Conservation (phyloP, 139 green algal genomes). For the Chlorella sp. region DNA sequence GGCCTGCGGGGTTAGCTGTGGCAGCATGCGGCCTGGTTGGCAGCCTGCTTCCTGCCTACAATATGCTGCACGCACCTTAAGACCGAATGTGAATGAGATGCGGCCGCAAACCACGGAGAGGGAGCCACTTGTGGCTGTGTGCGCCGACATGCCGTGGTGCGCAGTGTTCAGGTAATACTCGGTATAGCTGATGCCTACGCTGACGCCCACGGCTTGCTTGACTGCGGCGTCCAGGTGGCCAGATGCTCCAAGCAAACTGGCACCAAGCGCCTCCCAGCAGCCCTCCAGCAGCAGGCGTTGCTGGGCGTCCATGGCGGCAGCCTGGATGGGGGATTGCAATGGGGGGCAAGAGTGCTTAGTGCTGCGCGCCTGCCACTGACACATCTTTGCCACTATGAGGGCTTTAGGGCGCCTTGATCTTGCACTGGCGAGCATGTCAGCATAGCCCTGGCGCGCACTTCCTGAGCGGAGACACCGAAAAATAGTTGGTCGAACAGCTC, state of each 20-base stretch:
- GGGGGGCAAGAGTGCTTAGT: not conserved
- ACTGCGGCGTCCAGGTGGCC: not conserved
- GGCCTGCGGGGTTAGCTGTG: not conserved
- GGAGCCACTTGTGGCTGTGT: constrained; percentile 55
- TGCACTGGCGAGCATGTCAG: no score
- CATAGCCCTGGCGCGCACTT: constrained; percentile 47
- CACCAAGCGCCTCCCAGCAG: constrained; percentile 25
- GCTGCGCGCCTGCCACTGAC: not conserved
- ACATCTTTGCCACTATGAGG: no score
- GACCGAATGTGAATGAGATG: constrained; percentile 78
- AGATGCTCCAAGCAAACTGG: not conserved
- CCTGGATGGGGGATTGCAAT: not conserved
- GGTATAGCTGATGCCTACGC: constrained; percentile 26
- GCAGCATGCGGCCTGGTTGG: no score
- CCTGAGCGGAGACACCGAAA: constrained; percentile 67
- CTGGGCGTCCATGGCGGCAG: constrained; percentile 77
- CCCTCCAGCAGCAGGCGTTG: constrained; percentile 76
- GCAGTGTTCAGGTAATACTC: constrained; percentile 48
- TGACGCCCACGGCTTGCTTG: not conserved
- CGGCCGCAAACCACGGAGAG: constrained; percentile 70
- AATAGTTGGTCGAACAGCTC: constrained; percentile 76
- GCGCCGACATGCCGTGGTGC: constrained; percentile 31
- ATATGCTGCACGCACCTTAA: constrained; percentile 61
- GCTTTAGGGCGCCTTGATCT: no score
- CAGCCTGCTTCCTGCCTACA: not conserved